Evolutionary conservation across 495 filamentous ascomycete genomes (phyloP).

Genomic region (Penicillium odoratum): DNA sequence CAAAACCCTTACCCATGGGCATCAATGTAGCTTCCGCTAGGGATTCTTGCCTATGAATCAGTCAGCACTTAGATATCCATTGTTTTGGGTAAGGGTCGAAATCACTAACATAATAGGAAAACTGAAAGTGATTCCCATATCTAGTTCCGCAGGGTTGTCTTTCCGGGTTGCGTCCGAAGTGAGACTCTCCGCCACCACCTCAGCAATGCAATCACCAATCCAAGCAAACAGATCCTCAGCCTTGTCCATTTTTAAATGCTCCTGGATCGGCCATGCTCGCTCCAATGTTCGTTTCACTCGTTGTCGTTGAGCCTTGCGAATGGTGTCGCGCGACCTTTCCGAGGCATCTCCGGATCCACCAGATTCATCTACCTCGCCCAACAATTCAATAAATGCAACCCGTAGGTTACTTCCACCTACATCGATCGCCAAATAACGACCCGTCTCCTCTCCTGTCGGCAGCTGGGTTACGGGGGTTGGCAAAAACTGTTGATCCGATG

Average conservation of each 20-base stretch:
- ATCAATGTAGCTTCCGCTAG: constrained; percentile 75
- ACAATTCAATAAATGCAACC: constrained; percentile 73
- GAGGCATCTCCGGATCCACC: constrained; percentile 37
- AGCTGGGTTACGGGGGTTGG: constrained; percentile 76
- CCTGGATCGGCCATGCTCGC: constrained; percentile 74
- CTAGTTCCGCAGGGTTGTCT: constrained; percentile 55
- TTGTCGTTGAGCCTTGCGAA: constrained; percentile 47
- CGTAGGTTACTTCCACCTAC: constrained; percentile 81
- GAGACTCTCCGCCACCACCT: constrained; percentile 62
- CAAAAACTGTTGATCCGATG: constrained; percentile 71
- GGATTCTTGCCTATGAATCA: constrained; percentile 62
- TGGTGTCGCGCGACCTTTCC: constrained; percentile 41
- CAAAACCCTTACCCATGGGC: constrained; percentile 88
- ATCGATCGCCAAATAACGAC: constrained; percentile 75
- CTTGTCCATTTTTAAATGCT: constrained; percentile 75
- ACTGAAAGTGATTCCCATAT: constrained; percentile 82
- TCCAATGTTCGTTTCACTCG: constrained; percentile 63
- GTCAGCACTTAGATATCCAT: constrained; percentile 12
- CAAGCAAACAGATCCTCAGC: constrained; percentile 74
- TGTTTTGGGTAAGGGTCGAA: background rate
- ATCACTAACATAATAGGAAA: constrained; percentile 75
- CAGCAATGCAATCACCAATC: constrained; percentile 75
- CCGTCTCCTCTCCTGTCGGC: constrained; percentile 61
- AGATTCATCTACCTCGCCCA: constrained; percentile 48
- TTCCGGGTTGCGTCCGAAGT: constrained; percentile 44